Percentiles rank a stretch among this genome's conserved stretches.
phyloP scores from a whole-genome alignment of 352 stramenopile genomes.

The Plasmopara halstedii region DNA sequence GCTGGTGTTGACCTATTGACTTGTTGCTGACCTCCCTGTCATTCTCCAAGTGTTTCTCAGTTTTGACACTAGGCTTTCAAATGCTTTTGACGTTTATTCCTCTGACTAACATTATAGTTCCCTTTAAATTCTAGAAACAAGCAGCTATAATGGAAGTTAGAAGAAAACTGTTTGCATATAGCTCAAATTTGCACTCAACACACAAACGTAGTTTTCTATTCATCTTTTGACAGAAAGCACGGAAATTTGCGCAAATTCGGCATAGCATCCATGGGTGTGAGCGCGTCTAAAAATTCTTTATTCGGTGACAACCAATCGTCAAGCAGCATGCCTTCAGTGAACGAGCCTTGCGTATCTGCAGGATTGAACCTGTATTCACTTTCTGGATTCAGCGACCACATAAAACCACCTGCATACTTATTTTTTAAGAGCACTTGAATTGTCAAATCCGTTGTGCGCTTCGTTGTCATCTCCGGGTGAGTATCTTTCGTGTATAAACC shows the following conservation, averaged over 20 bases:
- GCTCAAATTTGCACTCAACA: too few species aligned
- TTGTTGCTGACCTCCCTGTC: too few species aligned
- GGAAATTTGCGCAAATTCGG: conserved; percentile 51
- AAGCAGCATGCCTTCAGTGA: conserved; percentile 63
- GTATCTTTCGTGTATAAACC: conserved; percentile 61
- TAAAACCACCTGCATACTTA: conserved; percentile 65
- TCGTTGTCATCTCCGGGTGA: conserved; percentile 60
- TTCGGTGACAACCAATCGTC: conserved; percentile 79
- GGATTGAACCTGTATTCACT: conserved; percentile 74
- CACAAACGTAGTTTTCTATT: too few species aligned
- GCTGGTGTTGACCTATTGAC: too few species aligned
- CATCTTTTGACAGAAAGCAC: too few species aligned
- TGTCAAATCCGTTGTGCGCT: conserved; percentile 65
- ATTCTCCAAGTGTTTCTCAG: too few species aligned
- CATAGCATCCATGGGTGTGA: conserved; percentile 59
- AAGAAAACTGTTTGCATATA: too few species aligned
- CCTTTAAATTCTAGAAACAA: too few species aligned
- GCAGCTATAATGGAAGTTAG: too few species aligned
- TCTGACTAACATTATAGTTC: too few species aligned
- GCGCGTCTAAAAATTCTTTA: conserved; percentile 52
- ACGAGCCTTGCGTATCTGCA: conserved; percentile 40
- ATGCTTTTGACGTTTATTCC: too few species aligned
- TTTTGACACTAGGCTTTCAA: too few species aligned
- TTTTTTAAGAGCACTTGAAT: conserved; percentile 58
- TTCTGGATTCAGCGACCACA: conserved; percentile 81